Evolutionary conservation across 495 filamentous ascomycete species (phyloP), one percentile per base, ranked within the genome.

Genomic region (Evansstolkia leycettana): DNA sequence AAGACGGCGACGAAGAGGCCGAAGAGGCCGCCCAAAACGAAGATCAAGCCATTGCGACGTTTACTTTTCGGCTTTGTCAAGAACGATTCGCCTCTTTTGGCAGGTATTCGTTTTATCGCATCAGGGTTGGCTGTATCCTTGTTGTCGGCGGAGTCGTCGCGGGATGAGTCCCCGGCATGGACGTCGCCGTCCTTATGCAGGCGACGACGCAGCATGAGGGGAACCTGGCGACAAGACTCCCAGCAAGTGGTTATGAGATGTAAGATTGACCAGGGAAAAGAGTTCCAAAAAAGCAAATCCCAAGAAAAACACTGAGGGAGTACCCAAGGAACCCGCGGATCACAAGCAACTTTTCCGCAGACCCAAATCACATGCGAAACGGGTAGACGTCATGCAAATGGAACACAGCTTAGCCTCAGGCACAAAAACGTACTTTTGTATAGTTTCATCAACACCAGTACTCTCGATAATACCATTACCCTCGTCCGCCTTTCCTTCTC

Each of bases 1-100:
- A 92, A 80, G 27, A 82, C 73, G 2, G 88, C 88, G 17, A 79
- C 64, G 7, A 84, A 60, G 37, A 95, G 66, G 13, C 88, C 88
- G 50, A 92, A 87, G 24, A 94, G 43, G 20, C 83, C 84, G 18
- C 88, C 88, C 24, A 94, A 55, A 6, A 75, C 50, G 61, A 95
- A 95, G 26, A 94, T 82, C 33, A 86, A 73, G 1, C 76, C 75
- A 58, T 73, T 79, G 34, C 76, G 75, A 37, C 84, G 74, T 54
- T 84, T 87, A 35, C 60, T 68, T 34, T 67, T 62, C 14, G 62
- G 65, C 45, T 70, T 68, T 2, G 63, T 63, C 40, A 51, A 58
- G 43, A 57, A 68, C 34, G 46, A 70, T 46, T 55, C 67, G 52
- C 42, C 41, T n/a, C n/a, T n/a, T 17, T 52, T 49, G 9, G 41